These are phyloP conservation scores for Xylaria sp. DNA, from an alignment of 2,329 filamentous ascomycete species.

Conservation along the genomic window DNA sequence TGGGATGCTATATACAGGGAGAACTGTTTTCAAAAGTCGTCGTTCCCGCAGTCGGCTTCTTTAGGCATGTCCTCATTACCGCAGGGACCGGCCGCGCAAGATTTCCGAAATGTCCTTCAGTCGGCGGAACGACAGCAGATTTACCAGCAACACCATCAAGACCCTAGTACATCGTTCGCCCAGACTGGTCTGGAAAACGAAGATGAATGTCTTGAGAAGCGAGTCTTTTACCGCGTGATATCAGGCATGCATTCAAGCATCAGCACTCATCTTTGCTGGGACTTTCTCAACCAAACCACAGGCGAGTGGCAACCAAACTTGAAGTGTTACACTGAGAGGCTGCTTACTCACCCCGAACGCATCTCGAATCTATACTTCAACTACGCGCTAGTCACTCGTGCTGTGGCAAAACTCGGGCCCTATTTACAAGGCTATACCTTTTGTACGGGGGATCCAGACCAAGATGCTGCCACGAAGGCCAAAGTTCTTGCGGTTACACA, in stretches of 20 bases:
- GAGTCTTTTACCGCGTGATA: constrained; percentile 95
- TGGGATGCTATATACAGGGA: constrained; percentile 98
- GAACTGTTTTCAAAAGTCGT: constrained; percentile 87
- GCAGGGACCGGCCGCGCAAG: constrained; percentile 65
- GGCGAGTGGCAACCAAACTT: constrained; percentile 93
- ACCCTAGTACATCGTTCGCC: constrained; percentile 67
- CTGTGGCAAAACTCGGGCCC: constrained; percentile 88
- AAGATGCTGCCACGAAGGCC: constrained; percentile 81
- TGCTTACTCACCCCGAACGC: constrained; percentile 86
- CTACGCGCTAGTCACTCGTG: constrained; percentile 93
- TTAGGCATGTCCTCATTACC: constrained; percentile 59
- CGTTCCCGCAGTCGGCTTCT: constrained; percentile 69
- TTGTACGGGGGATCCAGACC: constrained; percentile 83
- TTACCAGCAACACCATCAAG: constrained; percentile 68
- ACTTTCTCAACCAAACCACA: constrained; percentile 94
- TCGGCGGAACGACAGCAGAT: constrained; percentile 69
- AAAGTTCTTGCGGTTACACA: constrained; percentile 83
- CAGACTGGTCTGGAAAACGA: constrained; percentile 78
- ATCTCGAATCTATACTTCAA: constrained; percentile 99
- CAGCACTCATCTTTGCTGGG: constrained; percentile 94
- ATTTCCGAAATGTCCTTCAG: constrained; percentile 71
- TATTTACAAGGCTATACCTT: constrained; percentile 88
- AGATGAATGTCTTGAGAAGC: constrained; percentile 95
- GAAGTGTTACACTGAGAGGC: constrained; percentile 85
- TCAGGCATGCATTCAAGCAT: constrained; percentile 99